These are phyloP conservation scores for Tricholoma flavovirens DNA, from an alignment of 768 basidiomycete genomes.

Conservation along the genomic window DNA sequence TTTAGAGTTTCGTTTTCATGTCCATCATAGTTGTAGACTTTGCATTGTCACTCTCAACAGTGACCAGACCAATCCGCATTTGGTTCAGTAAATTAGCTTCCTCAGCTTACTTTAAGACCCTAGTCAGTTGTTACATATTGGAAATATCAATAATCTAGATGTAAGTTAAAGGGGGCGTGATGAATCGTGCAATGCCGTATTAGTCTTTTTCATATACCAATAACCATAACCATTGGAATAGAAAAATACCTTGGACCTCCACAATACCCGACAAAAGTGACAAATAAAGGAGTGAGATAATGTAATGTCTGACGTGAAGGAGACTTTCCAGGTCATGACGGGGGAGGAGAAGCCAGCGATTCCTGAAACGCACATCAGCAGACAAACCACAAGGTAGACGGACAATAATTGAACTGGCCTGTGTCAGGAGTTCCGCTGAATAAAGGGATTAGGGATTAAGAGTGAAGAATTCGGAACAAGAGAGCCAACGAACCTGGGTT, in stretches of 20 bases:
- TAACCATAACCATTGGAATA: conserved; percentile 1
- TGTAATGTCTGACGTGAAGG: neutral
- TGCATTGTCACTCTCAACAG: conserved; percentile 24
- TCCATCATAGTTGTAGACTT: conserved; percentile 10
- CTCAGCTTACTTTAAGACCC: conserved; percentile 15
- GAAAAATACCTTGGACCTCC: conserved; percentile 2
- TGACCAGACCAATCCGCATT: conserved; percentile 6
- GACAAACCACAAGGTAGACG: neutral
- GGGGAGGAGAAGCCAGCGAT: conserved; percentile 67
- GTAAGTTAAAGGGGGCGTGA: neutral
- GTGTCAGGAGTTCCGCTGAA: conserved; percentile 56
- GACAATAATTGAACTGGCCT: conserved; percentile 33
- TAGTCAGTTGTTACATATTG: neutral
- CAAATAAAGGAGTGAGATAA: conserved; percentile 4
- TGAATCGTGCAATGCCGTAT: conserved; percentile 9
- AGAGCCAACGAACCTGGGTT: conserved; percentile 49
- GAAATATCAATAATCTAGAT: neutral
- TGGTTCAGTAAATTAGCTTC: conserved; percentile 9
- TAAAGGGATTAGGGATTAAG: conserved; percentile 2
- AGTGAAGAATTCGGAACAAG: neutral
- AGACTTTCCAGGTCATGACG: conserved; percentile 29
- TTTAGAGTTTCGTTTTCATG: conserved; percentile 18
- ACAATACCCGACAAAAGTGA: conserved; percentile 4
- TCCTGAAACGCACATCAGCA: conserved; percentile 31
- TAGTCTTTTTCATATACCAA: neutral